phyloP scores from a whole-genome alignment of 2,329 filamentous ascomycete genomes.

The Colletotrichum chlorophyti region DNA sequence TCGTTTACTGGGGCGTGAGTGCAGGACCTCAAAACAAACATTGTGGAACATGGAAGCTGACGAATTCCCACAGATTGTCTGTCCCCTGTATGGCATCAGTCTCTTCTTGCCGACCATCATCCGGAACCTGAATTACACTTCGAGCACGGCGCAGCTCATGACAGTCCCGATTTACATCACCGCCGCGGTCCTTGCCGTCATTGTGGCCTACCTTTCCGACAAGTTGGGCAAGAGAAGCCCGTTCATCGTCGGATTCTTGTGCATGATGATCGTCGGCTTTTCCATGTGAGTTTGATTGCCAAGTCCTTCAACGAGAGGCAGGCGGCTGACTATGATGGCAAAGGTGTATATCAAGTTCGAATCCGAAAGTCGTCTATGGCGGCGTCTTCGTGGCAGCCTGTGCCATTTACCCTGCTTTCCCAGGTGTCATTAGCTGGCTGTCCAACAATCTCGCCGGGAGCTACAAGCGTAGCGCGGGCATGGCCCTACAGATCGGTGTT shows the following conservation, averaged over 20 bases:
- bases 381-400: slow-evolving; percentile 79
- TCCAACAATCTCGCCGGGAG: slow-evolving; percentile 76
- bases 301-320: no score
- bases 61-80: slow-evolving; percentile 50
- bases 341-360: slow-evolving; percentile 64
- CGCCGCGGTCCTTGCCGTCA: slow-evolving; percentile 65
- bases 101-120: slow-evolving; percentile 71
- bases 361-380: slow-evolving; percentile 70
- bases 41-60: slow-evolving; percentile 32
- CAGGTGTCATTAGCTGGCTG: slow-evolving; percentile 81
- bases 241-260: slow-evolving; percentile 61
- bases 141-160: slow-evolving; percentile 68
- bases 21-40: slow-evolving; percentile 29
- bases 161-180: slow-evolving; percentile 67
- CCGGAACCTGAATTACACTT: slow-evolving; percentile 62
- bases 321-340: slow-evolving; percentile 33
- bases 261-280: slow-evolving; percentile 62
- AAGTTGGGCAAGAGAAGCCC: slow-evolving; percentile 58
- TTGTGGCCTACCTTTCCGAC: slow-evolving; percentile 63
- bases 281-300: slow-evolving; percentile 48
- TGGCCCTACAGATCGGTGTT: slow-evolving; percentile 69
- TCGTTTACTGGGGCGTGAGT: slow-evolving; percentile 70
- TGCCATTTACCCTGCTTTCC: slow-evolving; percentile 80
- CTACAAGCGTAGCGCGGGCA: slow-evolving; percentile 70
- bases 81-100: slow-evolving; percentile 63